Conservation (phyloP, 345 rosid genomes). For the Barbarea vulgaris region DNA sequence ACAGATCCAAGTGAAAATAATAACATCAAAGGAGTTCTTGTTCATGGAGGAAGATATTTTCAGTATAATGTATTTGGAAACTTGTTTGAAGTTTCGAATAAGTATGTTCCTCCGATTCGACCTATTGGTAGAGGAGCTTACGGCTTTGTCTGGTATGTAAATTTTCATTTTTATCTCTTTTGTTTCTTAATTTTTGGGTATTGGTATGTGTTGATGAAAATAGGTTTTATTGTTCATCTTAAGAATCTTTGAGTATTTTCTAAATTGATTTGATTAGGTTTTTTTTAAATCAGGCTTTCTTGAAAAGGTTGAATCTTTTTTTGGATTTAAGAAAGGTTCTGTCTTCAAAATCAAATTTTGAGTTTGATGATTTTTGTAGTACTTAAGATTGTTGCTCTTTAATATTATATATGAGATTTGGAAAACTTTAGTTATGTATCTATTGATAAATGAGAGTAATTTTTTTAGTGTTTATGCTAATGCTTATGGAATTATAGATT, state of each 20-base stretch:
- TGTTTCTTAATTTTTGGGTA: constrained; percentile 13
- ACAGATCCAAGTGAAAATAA: constrained; percentile 22
- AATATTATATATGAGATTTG: no score
- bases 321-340: not conserved
- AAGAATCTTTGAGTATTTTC: not conserved
- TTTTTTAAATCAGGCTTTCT: not conserved
- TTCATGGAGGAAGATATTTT: constrained; percentile 51
- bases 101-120: constrained; percentile 58
- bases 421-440: not conserved
- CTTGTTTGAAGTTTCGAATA: constrained; percentile 55
- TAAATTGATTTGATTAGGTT: not conserved
- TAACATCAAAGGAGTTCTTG: constrained; percentile 33
- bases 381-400: not conserved
- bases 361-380: not conserved
- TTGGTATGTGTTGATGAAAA: not conserved
- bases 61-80: constrained; percentile 57
- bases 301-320: not conserved
- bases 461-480: not conserved
- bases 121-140: constrained; percentile 64
- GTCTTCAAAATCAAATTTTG: not conserved
- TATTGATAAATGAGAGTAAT: not conserved
- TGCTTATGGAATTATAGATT: not conserved
- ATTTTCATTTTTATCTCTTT: not conserved
- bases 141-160: constrained; percentile 58
- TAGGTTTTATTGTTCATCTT: not conserved